Conservation (phyloP, 1,139 yeast species). For the Pneumocystis wakefieldiae region DNA sequence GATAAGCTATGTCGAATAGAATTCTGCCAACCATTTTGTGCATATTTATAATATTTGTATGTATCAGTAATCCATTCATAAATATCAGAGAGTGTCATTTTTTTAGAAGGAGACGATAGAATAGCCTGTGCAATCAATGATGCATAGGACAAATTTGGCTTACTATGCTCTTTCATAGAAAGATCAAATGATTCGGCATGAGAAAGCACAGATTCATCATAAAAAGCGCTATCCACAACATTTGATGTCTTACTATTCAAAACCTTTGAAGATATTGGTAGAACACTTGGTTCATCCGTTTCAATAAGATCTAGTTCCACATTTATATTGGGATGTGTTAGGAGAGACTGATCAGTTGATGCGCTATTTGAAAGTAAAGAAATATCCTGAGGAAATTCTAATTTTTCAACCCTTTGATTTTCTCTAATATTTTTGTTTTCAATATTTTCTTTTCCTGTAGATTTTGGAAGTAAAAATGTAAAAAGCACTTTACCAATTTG, state of each 20-base stretch:
- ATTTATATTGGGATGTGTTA: neutral
- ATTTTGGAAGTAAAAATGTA: constrained; percentile 50
- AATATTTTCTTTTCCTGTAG: constrained; percentile 31
- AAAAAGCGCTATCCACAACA: neutral
- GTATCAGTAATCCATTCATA: constrained; percentile 72
- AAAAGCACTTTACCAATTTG: constrained; percentile 90
- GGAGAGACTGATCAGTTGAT: neutral
- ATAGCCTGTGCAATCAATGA: constrained; percentile 66
- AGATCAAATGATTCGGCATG: neutral
- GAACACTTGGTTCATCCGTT: neutral
- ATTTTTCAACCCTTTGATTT: neutral
- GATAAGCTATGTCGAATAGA: constrained; percentile 80
- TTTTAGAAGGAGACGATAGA: constrained; percentile 41
- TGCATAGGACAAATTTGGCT: constrained; percentile 70
- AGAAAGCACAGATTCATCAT: constrained; percentile 1
- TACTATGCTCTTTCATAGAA: constrained; percentile 23
- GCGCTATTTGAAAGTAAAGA: neutral
- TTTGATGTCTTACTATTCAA: neutral
- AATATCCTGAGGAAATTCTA: neutral
- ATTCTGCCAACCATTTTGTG: constrained; percentile 97
- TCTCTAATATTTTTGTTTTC: neutral
- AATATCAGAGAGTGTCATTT: constrained; percentile 68
- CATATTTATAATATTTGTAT: constrained; percentile 81
- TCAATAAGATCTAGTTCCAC: neutral
- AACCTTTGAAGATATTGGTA: neutral